Base-by-base conservation (phyloP, 2,329 filamentous ascomycete genomes). In the Herpomyces periplanetae region DNA sequence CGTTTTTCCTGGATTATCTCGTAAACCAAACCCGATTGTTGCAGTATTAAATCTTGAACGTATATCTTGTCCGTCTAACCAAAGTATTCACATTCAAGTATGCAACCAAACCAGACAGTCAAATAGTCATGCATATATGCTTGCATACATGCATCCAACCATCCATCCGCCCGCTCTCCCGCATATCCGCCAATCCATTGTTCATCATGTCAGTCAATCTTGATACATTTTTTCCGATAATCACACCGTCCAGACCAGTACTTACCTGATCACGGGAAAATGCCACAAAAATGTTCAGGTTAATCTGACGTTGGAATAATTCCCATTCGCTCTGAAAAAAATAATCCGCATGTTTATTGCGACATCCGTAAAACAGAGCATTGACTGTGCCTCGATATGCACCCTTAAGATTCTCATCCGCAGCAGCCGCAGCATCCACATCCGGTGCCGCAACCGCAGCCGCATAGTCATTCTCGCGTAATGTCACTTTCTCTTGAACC, bases 321-420 rank as follows among this genome's bases (percentile, higher is more conserved):
- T 40, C 30, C 71, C 71, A 88, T 25, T 91, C 73, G 0, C 58
- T 36, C 3, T 44, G 37, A 34, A 80, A 96, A 39, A 71, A 73
- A 38, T 54, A 88, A 34, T 96, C 80, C 0, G 60, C 51, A 0
- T 41, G 30, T 5, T 44, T 39, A 29, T 66, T 84, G 13, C 80
- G 58, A 26, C 65, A 69, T 5, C 80, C 80, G 27, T 69, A 91
- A 36, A 91, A 61, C 2, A 96, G 44, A 1, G 66, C 28, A 3
- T 47, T 33, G 22, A 8, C 22, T 18, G 7, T 23, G 22, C 11
- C 21, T 21, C 11, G 8, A 26, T 10, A 35, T 26, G 9, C 31
- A 20, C 3, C 14, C 13, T 13, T 23, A 25, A 17, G 11, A 36
- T 14, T 5, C 46, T 0, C 43, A 40, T 3, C 42, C 45, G 15